A percentile compares a stretch with the other conserved stretches of the same genome.
Conservation (phyloP, 495 filamentous ascomycete genomes). For the Penicilliopsis zonata region DNA sequence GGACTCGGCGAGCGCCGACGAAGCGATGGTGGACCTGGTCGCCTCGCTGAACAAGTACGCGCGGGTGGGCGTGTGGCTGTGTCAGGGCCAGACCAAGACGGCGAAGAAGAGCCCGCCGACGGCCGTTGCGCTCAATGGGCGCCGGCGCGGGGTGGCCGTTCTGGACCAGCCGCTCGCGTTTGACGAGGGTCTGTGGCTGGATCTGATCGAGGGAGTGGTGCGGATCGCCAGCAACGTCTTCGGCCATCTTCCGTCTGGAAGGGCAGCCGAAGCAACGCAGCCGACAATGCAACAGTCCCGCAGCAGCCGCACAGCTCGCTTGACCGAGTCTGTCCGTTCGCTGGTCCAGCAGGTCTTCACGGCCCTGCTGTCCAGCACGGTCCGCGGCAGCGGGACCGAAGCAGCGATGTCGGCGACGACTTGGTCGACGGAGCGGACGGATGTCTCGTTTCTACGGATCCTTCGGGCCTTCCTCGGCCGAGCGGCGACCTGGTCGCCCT, state of each 20-base stretch:
- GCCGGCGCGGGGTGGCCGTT: conserved; percentile 19
- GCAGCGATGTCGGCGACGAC: neutral
- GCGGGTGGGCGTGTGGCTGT: conserved; percentile 89
- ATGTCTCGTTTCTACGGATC: conserved; percentile 77
- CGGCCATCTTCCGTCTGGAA: conserved; percentile 16
- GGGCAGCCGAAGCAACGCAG: conserved; percentile 6
- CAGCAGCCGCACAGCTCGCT: conserved; percentile 19
- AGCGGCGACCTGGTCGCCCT: conserved; percentile 69
- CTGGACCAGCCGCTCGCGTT: conserved; percentile 52
- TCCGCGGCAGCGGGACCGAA: conserved; percentile 17
- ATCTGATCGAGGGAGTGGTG: conserved; percentile 76
- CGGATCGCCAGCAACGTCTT: conserved; percentile 59
- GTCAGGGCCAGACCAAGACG: conserved; percentile 75
- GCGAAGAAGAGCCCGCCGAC: conserved; percentile 23
- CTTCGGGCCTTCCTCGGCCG: conserved; percentile 82
- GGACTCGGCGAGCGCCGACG: conserved; percentile 39
- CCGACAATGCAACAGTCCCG: conserved; percentile 5
- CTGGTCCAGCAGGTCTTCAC: conserved; percentile 88
- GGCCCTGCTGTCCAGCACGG: conserved; percentile 63
- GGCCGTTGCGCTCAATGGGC: conserved; percentile 22
- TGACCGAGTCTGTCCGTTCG: conserved; percentile 54
- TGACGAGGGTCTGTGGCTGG: conserved; percentile 82
- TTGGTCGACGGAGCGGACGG: conserved; percentile 33
- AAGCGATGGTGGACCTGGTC: conserved; percentile 48
- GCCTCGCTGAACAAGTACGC: conserved; percentile 76